These are phyloP conservation scores for Flaveria bidentis DNA, from an alignment of 129 eudicot species.

Conservation along the genomic window DNA sequence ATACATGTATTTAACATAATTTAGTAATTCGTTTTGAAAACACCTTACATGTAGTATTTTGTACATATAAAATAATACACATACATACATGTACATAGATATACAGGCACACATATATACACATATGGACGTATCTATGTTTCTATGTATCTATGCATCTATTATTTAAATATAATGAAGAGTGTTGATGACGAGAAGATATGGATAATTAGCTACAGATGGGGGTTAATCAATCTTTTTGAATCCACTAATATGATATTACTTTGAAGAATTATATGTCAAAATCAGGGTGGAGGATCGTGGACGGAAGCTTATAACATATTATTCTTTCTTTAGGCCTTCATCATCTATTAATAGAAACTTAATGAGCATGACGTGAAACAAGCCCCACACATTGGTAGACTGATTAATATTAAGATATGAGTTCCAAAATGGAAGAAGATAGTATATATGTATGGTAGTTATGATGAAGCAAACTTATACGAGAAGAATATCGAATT, in stretches of 20 bases:
- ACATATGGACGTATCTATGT: too few relatives aligned
- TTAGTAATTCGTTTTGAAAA: neutral
- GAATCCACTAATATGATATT: neutral
- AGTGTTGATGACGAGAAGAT: neutral
- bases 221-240: neutral
- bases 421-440: neutral
- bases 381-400: neutral
- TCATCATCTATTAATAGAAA: neutral
- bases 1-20: neutral
- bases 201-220: neutral
- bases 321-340: neutral
- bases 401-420: neutral
- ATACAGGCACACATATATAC: too few relatives aligned
- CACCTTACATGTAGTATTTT: neutral
- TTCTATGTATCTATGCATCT: too few relatives aligned
- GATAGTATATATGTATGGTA: neutral
- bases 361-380: neutral
- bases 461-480: too few relatives aligned
- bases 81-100: too few relatives aligned
- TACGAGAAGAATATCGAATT: too few relatives aligned
- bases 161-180: neutral
- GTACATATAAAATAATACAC: neutral
- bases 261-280: slow-evolving; percentile 14
- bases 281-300: slow-evolving; percentile 21
- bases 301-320: slow-evolving; percentile 11